These are phyloP conservation scores for Fraxinus ornus DNA, from an alignment of 305 asterid species.

Conservation along the genomic window DNA sequence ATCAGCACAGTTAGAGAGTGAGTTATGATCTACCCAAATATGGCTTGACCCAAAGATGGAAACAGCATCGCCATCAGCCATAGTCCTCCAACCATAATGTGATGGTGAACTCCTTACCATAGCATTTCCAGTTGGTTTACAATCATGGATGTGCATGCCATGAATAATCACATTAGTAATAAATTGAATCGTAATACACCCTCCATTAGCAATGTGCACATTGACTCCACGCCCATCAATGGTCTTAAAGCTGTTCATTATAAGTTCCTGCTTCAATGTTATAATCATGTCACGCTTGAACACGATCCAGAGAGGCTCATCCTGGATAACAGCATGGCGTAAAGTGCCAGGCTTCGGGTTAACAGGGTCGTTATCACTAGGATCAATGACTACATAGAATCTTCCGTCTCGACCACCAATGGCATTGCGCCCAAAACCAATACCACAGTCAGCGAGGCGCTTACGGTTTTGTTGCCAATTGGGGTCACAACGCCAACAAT, in stretches of 20 bases:
- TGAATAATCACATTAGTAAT: constrained; percentile 84
- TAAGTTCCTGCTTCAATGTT: constrained; percentile 76
- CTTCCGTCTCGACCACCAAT: constrained; percentile 88
- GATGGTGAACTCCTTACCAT: constrained; percentile 91
- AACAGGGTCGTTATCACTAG: constrained; percentile 69
- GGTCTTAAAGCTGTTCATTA: constrained; percentile 96
- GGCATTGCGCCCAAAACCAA: constrained; percentile 93
- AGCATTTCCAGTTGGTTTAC: constrained; percentile 90
- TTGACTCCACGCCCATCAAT: constrained; percentile 87
- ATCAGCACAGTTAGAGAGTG: background rate
- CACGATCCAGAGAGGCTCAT: constrained; percentile 81
- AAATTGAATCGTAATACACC: constrained; percentile 74
- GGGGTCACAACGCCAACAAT: constrained; percentile 92
- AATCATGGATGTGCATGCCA: constrained; percentile 80
- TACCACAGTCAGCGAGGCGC: constrained; percentile 82
- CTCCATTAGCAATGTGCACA: constrained; percentile 94
- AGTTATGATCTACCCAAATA: background rate
- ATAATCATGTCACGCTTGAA: constrained; percentile 88
- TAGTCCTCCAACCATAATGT: background rate
- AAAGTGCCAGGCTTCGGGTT: constrained; percentile 81
- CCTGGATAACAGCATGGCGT: constrained; percentile 88
- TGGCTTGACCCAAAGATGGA: background rate
- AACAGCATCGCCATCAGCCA: background rate
- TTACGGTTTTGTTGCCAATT: constrained; percentile 76
- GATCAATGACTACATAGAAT: constrained; percentile 66